These are phyloP conservation scores for Rhodotorula mucilaginosa DNA, from an alignment of 1,284 basidiomycete species.

Conservation along the genomic window DNA sequence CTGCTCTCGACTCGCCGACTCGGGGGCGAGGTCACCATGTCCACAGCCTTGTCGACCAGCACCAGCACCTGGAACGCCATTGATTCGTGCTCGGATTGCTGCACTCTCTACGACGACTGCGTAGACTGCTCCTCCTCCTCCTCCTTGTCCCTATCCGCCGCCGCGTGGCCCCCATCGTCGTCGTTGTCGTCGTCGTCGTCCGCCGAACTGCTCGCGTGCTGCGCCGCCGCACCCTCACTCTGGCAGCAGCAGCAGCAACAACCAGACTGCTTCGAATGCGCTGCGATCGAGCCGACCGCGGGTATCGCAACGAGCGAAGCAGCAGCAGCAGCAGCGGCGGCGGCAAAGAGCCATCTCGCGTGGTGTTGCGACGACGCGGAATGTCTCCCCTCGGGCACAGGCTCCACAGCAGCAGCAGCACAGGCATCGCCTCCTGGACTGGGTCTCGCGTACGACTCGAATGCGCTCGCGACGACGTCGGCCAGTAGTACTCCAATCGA, in stretches of 20 bases:
- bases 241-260: not conserved
- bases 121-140: constrained; percentile 1
- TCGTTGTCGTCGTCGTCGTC: not conserved
- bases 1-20: too few relatives aligned
- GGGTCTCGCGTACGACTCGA: too few relatives aligned
- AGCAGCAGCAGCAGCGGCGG: not conserved
- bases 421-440: too few relatives aligned
- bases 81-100: not conserved
- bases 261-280: not conserved
- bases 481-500: not conserved
- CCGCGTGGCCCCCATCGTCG: not conserved
- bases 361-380: constrained; percentile 37
- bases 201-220: not conserved
- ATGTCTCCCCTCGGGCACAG: constrained; percentile 11
- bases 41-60: too few relatives aligned
- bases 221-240: not conserved
- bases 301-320: not conserved
- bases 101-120: not conserved
- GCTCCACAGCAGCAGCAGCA: too few relatives aligned
- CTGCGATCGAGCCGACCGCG: not conserved
- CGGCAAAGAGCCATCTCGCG: constrained; percentile 13
- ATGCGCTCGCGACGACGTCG: too few relatives aligned
- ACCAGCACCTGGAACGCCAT: too few relatives aligned
- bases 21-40: too few relatives aligned
- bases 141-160: too few relatives aligned